Percentiles rank a stretch among this genome's conserved stretches.
Evolutionary conservation across 129 eudicot species (phyloP).

Genomic region (Kitagawia praeruptora): DNA sequence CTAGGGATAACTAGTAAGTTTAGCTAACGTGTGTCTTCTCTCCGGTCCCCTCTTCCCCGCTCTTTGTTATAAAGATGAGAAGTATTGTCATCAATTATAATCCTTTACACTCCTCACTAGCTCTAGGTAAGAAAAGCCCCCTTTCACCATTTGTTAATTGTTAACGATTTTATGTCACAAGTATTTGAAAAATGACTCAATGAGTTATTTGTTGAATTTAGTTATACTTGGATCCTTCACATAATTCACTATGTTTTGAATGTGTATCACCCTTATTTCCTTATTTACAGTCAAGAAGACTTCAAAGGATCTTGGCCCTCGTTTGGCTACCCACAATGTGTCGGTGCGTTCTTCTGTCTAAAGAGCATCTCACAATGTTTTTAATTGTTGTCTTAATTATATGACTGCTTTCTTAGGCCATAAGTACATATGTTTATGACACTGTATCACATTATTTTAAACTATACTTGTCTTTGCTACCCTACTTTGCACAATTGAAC

Average conservation of each 20-base stretch:
- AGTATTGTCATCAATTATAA: too few species aligned
- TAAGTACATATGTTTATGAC: neutral
- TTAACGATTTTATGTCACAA: too few species aligned
- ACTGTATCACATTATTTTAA: neutral
- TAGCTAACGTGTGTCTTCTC: too few species aligned
- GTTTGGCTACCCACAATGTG: conserved; percentile 39
- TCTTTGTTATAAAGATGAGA: too few species aligned
- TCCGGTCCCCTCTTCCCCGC: too few species aligned
- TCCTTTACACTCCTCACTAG: too few species aligned
- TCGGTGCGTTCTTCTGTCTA: conserved; percentile 9
- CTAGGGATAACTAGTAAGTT: too few species aligned
- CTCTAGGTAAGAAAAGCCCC: too few species aligned
- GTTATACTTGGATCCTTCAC: neutral
- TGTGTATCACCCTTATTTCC: neutral
- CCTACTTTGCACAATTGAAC: neutral
- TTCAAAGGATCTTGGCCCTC: conserved; percentile 23
- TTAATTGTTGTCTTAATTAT: neutral
- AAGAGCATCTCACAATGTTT: neutral
- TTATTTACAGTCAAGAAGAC: conserved; percentile 22
- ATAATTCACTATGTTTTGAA: neutral
- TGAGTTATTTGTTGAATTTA: too few species aligned
- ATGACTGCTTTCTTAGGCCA: neutral
- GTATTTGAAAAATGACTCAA: too few species aligned
- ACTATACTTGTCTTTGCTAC: too few species aligned
- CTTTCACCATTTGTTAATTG: too few species aligned